These are phyloP conservation scores for Ceriops zippeliana DNA, from an alignment of 345 rosid species.

Conservation along the genomic window DNA sequence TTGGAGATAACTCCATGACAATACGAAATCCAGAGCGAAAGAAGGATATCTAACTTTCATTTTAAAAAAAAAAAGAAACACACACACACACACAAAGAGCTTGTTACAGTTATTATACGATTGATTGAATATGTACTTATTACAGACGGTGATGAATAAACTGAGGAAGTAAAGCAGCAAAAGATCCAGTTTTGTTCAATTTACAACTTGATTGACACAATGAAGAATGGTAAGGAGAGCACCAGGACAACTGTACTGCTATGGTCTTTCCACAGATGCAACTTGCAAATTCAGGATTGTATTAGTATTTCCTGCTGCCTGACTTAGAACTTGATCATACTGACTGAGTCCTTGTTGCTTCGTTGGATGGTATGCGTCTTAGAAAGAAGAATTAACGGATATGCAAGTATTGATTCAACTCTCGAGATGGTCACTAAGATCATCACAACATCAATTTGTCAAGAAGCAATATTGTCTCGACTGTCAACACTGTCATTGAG, in stretches of 20 bases:
- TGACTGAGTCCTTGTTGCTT: constrained; percentile 47
- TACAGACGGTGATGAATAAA: not conserved
- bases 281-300: constrained; percentile 53
- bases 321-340: constrained; percentile 56
- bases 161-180: too few relatives aligned
- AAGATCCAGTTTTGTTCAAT: constrained; percentile 39
- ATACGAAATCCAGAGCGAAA: too few relatives aligned
- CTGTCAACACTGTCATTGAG: too few relatives aligned
- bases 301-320: constrained; percentile 29
- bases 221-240: constrained; percentile 70
- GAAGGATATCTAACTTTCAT: too few relatives aligned
- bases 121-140: not conserved
- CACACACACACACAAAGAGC: too few relatives aligned
- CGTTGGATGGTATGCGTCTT: constrained; percentile 65
- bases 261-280: constrained; percentile 83
- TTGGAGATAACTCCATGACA: too few relatives aligned
- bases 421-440: too few relatives aligned
- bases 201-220: constrained; percentile 82
- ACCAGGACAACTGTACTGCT: constrained; percentile 56
- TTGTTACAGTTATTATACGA: too few relatives aligned
- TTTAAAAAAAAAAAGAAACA: too few relatives aligned
- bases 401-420: too few relatives aligned
- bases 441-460: too few relatives aligned
- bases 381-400: not conserved
- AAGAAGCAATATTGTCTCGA: too few relatives aligned